Base-by-base conservation (phyloP, 768 basidiomycete genomes). In the Mycena amicta region DNA sequence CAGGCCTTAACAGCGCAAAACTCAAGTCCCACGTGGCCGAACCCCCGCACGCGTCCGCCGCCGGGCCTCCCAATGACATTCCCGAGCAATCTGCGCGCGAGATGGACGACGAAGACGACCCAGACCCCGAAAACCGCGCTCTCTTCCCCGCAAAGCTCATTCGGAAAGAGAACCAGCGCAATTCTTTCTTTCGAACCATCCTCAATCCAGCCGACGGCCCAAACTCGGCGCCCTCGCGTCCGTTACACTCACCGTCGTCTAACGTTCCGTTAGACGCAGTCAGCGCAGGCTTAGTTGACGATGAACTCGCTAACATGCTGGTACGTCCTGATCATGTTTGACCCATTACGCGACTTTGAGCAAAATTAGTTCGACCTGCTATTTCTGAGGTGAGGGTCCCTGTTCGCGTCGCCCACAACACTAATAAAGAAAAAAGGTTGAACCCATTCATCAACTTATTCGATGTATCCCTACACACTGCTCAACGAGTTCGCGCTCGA, bases 391-490 rank as follows among this genome's bases (percentile, higher is more conserved):
- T 37, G 18, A 37, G 8, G 33, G 8, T 18, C 18, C 33, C 33
- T 18, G 33, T 18, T 37, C 18, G 33, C 33, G 33, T 18, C 33
- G 33, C 8, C 11, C 18, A 8, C 18, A 18, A 37, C 8, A 37
- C 33, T 37, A 8, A 37, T 37, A 8, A n/a, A n/a, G 33, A 8
- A 37, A 8, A 8, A 37, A 37, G 92, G 58, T 81, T 95, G 52
- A 95, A 95, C 70, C 91, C 93, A 13, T 93, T 94, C 71, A 86
- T 94, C 74, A 91, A 90, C 69, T 79, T 95, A 29, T 93, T 95
- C 69, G 93, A 95, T 75, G 90, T 93, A 33, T 77, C 83, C n/a
- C 75, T 95, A 31, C 94, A 96, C 71, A 87, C 93, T 0, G 80
- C 88, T 50, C 67, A 77, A 31, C 95, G 93, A 70, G 86, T 95